Evolutionary conservation across 2,329 filamentous ascomycete species (phyloP).

Genomic region (Scedosporium dehoogii): DNA sequence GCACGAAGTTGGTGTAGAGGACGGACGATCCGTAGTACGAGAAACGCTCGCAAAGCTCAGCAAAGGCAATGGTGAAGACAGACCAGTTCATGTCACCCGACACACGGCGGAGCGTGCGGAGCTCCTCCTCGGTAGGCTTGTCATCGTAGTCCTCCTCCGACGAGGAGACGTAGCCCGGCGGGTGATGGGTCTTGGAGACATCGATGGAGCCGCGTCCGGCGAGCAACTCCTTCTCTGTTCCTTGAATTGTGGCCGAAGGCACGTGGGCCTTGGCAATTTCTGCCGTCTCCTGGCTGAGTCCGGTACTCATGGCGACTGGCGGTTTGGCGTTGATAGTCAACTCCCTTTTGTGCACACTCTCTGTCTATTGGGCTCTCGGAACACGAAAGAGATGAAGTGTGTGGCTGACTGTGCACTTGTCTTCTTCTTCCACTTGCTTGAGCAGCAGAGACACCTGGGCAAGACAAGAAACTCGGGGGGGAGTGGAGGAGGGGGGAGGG

Average conservation of each 20-base stretch:
- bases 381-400: too few relatives aligned
- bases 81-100: conserved; percentile 55
- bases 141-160: conserved; percentile 22
- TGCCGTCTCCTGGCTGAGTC: conserved; percentile 10
- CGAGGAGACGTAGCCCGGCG: conserved; percentile 14
- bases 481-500: neutral
- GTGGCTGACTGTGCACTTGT: too few relatives aligned
- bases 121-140: conserved; percentile 51
- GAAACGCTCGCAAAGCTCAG: conserved; percentile 68
- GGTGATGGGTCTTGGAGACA: conserved; percentile 11
- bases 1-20: conserved; percentile 59
- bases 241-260: conserved; percentile 11
- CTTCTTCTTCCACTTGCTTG: too few relatives aligned
- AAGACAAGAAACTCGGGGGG: neutral
- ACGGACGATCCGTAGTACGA: conserved; percentile 66
- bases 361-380: too few relatives aligned
- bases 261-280: conserved; percentile 14
- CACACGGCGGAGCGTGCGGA: conserved; percentile 50
- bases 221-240: conserved; percentile 12
- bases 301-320: conserved; percentile 11
- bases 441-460: neutral
- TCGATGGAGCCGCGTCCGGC: conserved; percentile 19
- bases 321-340: neutral
- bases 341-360: too few relatives aligned
- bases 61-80: conserved; percentile 60